Evolutionary conservation across 129 eudicot species (phyloP).

Genomic region (Pseudognaphalium luteoalbum): DNA sequence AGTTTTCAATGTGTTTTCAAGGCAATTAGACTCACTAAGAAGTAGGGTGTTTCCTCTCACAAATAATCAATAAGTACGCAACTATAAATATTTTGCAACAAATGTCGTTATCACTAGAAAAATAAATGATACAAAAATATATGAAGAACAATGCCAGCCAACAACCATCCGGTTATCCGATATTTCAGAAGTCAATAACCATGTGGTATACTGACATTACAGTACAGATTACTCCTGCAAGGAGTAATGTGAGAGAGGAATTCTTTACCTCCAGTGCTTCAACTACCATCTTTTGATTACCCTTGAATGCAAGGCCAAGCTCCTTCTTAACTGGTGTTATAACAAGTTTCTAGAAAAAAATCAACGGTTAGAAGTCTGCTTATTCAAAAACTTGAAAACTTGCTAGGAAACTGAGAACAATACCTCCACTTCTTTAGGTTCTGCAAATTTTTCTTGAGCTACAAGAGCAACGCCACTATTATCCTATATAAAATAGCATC

Average conservation of each 20-base stretch:
- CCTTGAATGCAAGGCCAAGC: constrained; percentile 69
- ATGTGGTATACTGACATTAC: background rate
- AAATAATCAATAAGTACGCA: background rate
- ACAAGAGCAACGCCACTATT: constrained; percentile 62
- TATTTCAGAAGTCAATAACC: background rate
- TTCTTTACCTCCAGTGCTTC: constrained; percentile 60
- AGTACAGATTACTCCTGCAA: background rate
- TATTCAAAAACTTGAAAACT: background rate
- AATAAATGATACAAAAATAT: background rate
- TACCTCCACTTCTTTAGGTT: constrained; percentile 81
- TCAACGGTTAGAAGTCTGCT: background rate
- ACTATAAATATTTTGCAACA: background rate
- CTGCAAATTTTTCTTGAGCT: constrained; percentile 64
- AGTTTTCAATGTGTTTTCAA: too few species aligned
- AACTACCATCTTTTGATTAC: constrained; percentile 57
- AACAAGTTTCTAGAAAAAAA: constrained; percentile 46
- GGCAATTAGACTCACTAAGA: too few species aligned
- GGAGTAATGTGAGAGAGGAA: background rate
- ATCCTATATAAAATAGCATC: constrained; percentile 35
- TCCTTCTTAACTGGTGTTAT: constrained; percentile 61
- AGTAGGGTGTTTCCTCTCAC: background rate
- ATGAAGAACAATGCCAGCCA: background rate
- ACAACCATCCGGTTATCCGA: background rate
- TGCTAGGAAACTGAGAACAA: background rate
- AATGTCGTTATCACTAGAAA: background rate